Evolutionary conservation across 768 basidiomycete genomes (phyloP).

Genomic region (Mycena epipterygia): DNA sequence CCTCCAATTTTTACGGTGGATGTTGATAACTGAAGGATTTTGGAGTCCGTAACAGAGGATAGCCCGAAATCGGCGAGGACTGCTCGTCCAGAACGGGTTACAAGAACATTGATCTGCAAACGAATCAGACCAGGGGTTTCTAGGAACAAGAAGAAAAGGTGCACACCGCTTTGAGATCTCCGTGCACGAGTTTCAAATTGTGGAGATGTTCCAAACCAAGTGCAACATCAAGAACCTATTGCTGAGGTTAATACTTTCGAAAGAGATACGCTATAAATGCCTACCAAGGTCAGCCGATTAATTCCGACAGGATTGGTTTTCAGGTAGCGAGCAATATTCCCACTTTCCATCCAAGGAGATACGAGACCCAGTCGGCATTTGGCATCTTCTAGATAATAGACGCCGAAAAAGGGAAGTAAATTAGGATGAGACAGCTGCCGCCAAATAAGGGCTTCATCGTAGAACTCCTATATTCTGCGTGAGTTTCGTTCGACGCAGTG

Average conservation of each 20-base stretch:
- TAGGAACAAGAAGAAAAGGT: background rate
- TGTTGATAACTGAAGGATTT: conserved; percentile 35
- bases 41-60: conserved; percentile 38
- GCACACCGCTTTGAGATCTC: conserved; percentile 48
- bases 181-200: conserved; percentile 43
- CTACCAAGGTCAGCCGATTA: conserved; percentile 49
- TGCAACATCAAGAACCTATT: conserved; percentile 42
- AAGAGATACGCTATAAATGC: background rate
- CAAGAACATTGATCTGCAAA: conserved; percentile 43
- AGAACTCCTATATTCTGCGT: conserved; percentile 27
- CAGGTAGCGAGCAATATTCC: conserved; percentile 48
- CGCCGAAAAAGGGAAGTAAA: conserved; percentile 48
- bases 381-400: conserved; percentile 36
- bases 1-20: conserved; percentile 36
- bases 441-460: conserved; percentile 42
- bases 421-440: conserved; percentile 49
- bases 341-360: conserved; percentile 56
- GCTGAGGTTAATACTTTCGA: background rate
- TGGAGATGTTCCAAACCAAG: conserved; percentile 47
- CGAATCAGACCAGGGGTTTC: background rate
- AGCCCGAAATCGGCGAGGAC: conserved; percentile 47
- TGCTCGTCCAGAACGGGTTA: conserved; percentile 40
- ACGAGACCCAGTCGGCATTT: conserved; percentile 45
- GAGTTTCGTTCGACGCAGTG: background rate
- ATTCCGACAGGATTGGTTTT: conserved; percentile 35